Evolutionary conservation across 441 rosid genomes (phyloP).

Genomic region (Kokia cookei): DNA sequence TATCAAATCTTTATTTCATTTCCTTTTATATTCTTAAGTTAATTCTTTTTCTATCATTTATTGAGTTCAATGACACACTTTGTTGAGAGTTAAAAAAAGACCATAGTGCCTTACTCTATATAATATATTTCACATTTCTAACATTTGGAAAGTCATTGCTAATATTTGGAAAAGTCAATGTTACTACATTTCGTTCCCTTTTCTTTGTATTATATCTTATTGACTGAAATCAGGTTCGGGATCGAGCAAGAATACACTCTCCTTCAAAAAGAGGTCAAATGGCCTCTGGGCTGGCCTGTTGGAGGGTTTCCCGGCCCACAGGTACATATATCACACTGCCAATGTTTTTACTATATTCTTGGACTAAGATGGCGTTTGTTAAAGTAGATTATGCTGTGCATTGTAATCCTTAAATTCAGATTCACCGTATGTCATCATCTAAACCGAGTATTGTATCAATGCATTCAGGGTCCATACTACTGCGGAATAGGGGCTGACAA

Average conservation of each 20-base stretch:
- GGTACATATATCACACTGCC: constrained; percentile 15
- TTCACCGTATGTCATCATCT: background rate
- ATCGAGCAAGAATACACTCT: constrained; percentile 81
- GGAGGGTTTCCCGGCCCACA: constrained; percentile 74
- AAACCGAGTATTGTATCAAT: background rate
- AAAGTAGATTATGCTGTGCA: background rate
- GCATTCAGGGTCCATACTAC: constrained; percentile 64
- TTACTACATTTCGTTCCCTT: background rate
- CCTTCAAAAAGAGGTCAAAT: constrained; percentile 47
- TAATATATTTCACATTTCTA: background rate
- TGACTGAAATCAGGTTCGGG: constrained; percentile 42
- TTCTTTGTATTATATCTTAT: background rate
- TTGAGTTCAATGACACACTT: too few species aligned
- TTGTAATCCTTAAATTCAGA: background rate
- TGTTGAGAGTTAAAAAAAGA: too few species aligned
- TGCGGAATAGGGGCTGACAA: constrained; percentile 72
- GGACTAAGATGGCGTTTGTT: background rate
- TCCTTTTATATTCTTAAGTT: too few species aligned
- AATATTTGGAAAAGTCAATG: background rate
- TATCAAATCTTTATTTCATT: too few species aligned
- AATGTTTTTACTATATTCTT: background rate
- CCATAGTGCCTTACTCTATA: too few species aligned
- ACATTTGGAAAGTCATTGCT: background rate
- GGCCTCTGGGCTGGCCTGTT: constrained; percentile 83
- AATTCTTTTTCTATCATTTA: too few species aligned